phyloP scores from a whole-genome alignment of 345 rosid genomes.

The Citrus sp. region DNA sequence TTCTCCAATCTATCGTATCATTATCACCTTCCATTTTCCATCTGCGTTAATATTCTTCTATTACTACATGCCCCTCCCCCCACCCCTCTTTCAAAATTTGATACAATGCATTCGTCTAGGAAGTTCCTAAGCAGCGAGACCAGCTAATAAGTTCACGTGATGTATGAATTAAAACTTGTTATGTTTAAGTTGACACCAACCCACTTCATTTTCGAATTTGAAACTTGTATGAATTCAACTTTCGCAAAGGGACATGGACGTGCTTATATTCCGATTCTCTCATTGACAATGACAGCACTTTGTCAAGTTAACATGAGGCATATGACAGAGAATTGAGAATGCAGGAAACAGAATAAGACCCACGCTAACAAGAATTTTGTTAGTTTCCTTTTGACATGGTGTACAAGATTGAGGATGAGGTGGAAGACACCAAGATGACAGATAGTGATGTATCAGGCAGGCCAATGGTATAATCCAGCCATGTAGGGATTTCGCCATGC shows the following conservation, averaged over 20 bases:
- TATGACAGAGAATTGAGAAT: neutral
- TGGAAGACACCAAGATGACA: neutral
- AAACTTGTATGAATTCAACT: neutral
- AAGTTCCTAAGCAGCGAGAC: too few relatives aligned
- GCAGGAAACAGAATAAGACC: neutral
- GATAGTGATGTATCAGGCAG: neutral
- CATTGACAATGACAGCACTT: neutral
- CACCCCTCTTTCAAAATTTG: neutral
- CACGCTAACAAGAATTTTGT: neutral
- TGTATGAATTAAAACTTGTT: too few relatives aligned
- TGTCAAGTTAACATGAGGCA: neutral
- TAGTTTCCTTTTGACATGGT: neutral
- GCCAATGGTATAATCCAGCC: neutral
- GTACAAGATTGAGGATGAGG: neutral
- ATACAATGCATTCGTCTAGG: neutral
- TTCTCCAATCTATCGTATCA: constrained; percentile 19
- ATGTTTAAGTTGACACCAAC: neutral
- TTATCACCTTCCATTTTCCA: constrained; percentile 22
- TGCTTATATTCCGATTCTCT: neutral
- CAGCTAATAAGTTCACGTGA: too few relatives aligned
- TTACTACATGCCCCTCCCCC: neutral
- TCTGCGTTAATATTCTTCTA: neutral
- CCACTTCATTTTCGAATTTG: neutral
- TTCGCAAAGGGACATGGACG: neutral
- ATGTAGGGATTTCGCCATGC: neutral